Evolutionary conservation across 805 yeast species (phyloP).

Genomic region (Kuraishia hungarica): DNA sequence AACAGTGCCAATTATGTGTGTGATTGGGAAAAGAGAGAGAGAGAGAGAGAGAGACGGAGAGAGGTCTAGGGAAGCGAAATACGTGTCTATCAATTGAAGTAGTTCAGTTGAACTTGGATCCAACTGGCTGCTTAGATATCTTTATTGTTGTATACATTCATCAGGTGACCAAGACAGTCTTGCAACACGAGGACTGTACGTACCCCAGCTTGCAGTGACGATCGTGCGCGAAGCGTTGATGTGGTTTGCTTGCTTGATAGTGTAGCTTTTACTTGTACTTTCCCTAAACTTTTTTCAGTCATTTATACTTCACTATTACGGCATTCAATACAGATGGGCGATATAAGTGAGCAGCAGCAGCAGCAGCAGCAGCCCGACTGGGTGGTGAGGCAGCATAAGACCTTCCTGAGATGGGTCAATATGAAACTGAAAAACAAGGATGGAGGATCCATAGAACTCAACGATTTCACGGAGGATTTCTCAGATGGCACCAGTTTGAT

Average conservation of each 20-base stretch:
- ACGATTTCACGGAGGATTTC: constrained; percentile 24
- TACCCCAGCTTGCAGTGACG: not conserved
- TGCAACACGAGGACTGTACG: not conserved
- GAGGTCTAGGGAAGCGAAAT: too few species aligned
- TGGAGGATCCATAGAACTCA: constrained; percentile 10
- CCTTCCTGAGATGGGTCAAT: constrained; percentile 44
- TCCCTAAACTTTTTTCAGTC: not conserved
- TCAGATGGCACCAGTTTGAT: constrained; percentile 31
- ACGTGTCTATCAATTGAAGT: too few species aligned
- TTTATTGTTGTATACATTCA: not conserved
- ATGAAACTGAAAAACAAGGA: constrained; percentile 19
- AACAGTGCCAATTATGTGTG: not conserved
- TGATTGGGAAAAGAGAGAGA: not conserved
- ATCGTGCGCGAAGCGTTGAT: not conserved
- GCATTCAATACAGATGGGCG: not conserved
- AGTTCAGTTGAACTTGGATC: not conserved
- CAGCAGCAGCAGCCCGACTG: constrained; percentile 18
- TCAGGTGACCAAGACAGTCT: not conserved
- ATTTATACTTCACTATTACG: not conserved
- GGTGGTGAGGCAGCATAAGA: constrained; percentile 35
- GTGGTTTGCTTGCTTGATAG: not conserved
- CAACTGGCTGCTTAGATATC: not conserved
- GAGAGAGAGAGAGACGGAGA: too few species aligned
- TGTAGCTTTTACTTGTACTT: not conserved
- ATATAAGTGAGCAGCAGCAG: not conserved